Conservation (phyloP, 768 basidiomycete species). For the Suillus cothurnatus region DNA sequence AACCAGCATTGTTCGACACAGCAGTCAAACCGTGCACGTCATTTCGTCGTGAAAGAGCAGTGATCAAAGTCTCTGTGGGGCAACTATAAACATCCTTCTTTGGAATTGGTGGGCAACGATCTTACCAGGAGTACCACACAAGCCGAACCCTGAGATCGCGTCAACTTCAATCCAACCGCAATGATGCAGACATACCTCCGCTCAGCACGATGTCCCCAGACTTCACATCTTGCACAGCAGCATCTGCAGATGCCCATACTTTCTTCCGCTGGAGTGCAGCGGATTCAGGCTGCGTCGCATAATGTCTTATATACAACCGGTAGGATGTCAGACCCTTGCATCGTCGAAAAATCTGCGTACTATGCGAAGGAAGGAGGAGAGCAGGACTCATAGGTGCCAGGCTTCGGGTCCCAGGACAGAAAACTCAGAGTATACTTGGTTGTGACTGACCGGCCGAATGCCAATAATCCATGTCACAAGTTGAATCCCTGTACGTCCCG, state of each 20-base stretch:
- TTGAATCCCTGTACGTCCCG: neutral
- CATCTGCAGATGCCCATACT: conserved; percentile 73
- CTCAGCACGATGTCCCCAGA: conserved; percentile 72
- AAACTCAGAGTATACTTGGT: neutral
- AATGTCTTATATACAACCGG: conserved; percentile 9
- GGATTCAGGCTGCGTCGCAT: conserved; percentile 15
- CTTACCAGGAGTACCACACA: conserved; percentile 80
- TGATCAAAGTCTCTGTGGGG: conserved; percentile 70
- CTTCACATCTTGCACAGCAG: conserved; percentile 78
- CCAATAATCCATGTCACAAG: neutral
- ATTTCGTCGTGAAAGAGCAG: conserved; percentile 66
- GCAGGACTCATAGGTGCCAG: conserved; percentile 9
- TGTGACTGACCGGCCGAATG: neutral
- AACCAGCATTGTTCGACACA: conserved; percentile 85
- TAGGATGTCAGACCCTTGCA: conserved; percentile 5
- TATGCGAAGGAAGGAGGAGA: conserved; percentile 10
- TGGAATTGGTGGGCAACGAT: neutral
- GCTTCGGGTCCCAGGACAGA: neutral
- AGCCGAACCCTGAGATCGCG: conserved; percentile 64
- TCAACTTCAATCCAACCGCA: neutral
- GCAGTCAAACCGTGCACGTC: conserved; percentile 71
- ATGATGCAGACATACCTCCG: conserved; percentile 54
- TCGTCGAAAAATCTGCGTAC: conserved; percentile 12
- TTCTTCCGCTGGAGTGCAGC: conserved; percentile 44
- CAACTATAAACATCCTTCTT: neutral